Evolutionary conservation across 305 asterid species (phyloP), one percentile per base, ranked within the genome.

Genomic region (Fraxinus paxiana): DNA sequence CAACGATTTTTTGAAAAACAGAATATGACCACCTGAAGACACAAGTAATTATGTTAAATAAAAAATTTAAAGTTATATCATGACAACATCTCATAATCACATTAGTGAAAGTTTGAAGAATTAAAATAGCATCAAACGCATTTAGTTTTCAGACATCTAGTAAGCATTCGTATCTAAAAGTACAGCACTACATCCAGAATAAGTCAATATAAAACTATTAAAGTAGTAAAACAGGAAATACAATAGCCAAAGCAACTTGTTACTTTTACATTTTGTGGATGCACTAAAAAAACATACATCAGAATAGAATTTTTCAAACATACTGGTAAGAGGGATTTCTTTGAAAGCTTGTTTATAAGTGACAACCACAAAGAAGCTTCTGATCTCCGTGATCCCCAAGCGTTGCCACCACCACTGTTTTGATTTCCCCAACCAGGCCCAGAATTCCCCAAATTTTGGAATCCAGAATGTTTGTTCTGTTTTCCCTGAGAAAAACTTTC

Each of bases 1-100:
- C 99, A 96, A 69, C 99, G 95, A 72, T 89, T 89, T 91, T 96
- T 96, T 17, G 99, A 96, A 84, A 96, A 96, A 87, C 99, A 96
- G 89, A 96, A 96, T 84, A 96, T 92, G 87, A 96, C 95, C 85
- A 96, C 99, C 99, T 96, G 91, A 71, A 72, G 70, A 75, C 72
- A 85, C 78, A 82, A 81, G 75, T 69, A 48, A 80, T 75, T 43
- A 48, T 76, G 77, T 56, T 77, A 82, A 28, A 56, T 37, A 26
- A 71, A 78, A 28, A 65, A 72, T 75, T 61, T 71, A 56, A 30
- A 61, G 73, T 79, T 73, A 76, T 71, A 34, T 73, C 71, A 74
- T 18, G 59, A 82, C 24, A 22, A 78, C 46, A 78, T 75, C 46
- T 35, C 67, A 38, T n/a, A 73, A 75, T 34, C 54, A 31, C 79